phyloP scores from a whole-genome alignment of 2,329 filamentous ascomycete genomes.

The Amesomyces nigricolor region DNA sequence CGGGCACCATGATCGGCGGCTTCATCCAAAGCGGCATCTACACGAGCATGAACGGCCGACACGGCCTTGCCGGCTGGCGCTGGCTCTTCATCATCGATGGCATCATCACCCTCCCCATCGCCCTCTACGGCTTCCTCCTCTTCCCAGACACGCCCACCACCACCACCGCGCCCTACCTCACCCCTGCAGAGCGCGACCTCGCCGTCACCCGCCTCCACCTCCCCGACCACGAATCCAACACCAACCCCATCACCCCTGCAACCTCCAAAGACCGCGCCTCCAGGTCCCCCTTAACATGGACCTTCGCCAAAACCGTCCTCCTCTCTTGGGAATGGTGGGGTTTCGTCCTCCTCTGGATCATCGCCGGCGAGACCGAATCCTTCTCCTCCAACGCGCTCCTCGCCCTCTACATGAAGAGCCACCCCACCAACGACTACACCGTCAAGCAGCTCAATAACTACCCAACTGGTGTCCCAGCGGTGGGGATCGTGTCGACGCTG shows the following conservation, averaged over 20 bases:
- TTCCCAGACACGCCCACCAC: conserved; percentile 50
- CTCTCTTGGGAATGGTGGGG: conserved; percentile 60
- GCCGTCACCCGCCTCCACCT: conserved; percentile 36
- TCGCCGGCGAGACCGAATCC: conserved; percentile 66
- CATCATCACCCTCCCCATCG: conserved; percentile 51
- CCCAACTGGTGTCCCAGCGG: conserved; percentile 50
- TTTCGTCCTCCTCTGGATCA: conserved; percentile 61
- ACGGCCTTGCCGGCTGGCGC: conserved; percentile 50
- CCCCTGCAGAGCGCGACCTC: conserved; percentile 31
- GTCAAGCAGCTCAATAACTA: conserved; percentile 51
- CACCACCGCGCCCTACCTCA: conserved; percentile 46
- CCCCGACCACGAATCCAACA: neutral
- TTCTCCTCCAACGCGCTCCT: conserved; percentile 60
- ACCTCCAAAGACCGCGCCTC: neutral
- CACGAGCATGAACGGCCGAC: conserved; percentile 39
- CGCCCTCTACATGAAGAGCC: conserved; percentile 45
- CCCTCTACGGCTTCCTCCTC: conserved; percentile 47
- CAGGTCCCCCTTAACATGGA: conserved; percentile 26
- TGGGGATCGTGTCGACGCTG: conserved; percentile 55
- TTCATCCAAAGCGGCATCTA: conserved; percentile 54
- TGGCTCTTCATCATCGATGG: conserved; percentile 50
- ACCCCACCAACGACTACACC: conserved; percentile 38
- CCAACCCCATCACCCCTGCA: neutral
- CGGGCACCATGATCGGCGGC: conserved; percentile 56
- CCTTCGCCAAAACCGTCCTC: conserved; percentile 51